A percentile compares a stretch with the other conserved stretches of the same genome.
phyloP scores from a whole-genome alignment of 805 yeast species.

The Wickerhamiella azymoides region DNA sequence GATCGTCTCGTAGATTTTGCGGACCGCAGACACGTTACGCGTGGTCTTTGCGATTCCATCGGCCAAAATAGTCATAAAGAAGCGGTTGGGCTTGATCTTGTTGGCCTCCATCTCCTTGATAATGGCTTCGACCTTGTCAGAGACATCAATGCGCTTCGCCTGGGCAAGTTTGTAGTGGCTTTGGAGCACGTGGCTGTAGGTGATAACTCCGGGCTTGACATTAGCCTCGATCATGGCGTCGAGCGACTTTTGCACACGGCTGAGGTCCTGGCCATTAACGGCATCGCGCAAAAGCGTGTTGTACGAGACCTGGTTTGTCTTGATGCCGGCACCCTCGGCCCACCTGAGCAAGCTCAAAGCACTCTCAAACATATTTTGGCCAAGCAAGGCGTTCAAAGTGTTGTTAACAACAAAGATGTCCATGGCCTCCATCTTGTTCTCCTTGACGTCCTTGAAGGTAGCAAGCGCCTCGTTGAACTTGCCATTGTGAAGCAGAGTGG shows the following conservation, averaged over 20 bases:
- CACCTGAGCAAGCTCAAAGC: conserved; percentile 33
- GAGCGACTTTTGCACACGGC: conserved; percentile 37
- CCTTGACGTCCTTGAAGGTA: conserved; percentile 25
- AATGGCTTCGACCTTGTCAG: conserved; percentile 27
- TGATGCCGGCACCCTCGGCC: conserved; percentile 24
- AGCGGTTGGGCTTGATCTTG: conserved; percentile 31
- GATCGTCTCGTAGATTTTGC: conserved; percentile 34
- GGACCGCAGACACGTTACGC: conserved; percentile 37
- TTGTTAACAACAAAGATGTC: conserved; percentile 31
- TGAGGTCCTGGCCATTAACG: conserved; percentile 28
- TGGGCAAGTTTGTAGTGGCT: conserved; percentile 34
- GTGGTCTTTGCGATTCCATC: conserved; percentile 38
- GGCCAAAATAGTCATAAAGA: conserved; percentile 39
- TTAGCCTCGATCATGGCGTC: conserved; percentile 31
- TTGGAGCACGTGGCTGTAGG: conserved; percentile 48
- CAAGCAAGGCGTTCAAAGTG: conserved; percentile 33
- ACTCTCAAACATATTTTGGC: conserved; percentile 29
- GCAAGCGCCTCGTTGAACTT: conserved; percentile 32
- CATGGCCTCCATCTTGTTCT: conserved; percentile 25
- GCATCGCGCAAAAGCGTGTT: conserved; percentile 37
- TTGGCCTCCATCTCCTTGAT: conserved; percentile 30
- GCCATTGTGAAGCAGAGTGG: conserved; percentile 33
- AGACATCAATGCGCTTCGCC: conserved; percentile 32
- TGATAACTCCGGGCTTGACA: conserved; percentile 44
- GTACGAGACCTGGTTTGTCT: conserved; percentile 37